These are phyloP conservation scores for Trametes hirsuta DNA, from an alignment of 1,284 basidiomycete species.

Conservation along the genomic window DNA sequence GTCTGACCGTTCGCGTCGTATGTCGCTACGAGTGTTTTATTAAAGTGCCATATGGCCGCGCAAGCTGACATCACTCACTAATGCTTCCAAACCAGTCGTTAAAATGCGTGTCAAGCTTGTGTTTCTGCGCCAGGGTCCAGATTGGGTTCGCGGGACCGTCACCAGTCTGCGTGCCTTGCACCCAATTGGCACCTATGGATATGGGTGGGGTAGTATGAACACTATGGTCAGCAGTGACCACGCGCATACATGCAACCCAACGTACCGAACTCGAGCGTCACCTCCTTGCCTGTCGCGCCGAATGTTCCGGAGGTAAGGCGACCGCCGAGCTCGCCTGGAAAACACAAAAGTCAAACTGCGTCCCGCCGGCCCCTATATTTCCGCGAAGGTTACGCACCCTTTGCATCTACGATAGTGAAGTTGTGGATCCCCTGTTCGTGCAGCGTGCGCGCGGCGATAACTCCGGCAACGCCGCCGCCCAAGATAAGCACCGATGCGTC, in stretches of 20 bases:
- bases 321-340: slow-evolving; percentile 54
- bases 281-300: slow-evolving; percentile 38
- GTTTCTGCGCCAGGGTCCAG: slow-evolving; percentile 55
- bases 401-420: slow-evolving; percentile 64
- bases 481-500: slow-evolving; percentile 48
- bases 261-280: slow-evolving; percentile 52
- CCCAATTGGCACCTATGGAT: slow-evolving; percentile 58
- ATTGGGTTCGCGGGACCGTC: slow-evolving; percentile 62
- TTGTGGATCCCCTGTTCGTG: slow-evolving; percentile 54
- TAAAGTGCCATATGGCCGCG: not conserved
- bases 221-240: not conserved
- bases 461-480: slow-evolving; percentile 67
- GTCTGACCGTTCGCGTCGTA: slow-evolving; percentile 52
- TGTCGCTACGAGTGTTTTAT: slow-evolving; percentile 42
- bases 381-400: slow-evolving; percentile 24
- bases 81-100: slow-evolving; percentile 53
- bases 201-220: too few relatives aligned
- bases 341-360: not conserved
- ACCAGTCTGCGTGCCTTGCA: slow-evolving; percentile 51
- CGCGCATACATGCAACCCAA: not conserved
- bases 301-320: slow-evolving; percentile 52
- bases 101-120: slow-evolving; percentile 49
- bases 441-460: slow-evolving; percentile 66
- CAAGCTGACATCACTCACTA: slow-evolving; percentile 37
- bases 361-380: not conserved